Evolutionary conservation across 2,329 filamentous ascomycete genomes (phyloP).

Genomic region (Cryphonectria japonica): DNA sequence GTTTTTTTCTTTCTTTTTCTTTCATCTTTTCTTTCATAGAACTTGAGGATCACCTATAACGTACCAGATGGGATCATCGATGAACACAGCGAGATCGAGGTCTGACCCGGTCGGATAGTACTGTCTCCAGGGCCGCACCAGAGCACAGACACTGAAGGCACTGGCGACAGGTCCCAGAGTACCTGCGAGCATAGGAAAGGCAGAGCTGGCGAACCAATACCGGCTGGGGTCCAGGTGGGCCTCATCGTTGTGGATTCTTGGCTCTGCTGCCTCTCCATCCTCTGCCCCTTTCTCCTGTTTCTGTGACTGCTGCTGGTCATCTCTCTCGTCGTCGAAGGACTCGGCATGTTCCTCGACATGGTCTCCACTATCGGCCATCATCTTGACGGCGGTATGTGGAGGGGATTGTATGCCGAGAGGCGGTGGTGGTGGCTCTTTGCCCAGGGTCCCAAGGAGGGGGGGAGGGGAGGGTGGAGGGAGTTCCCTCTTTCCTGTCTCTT

Average conservation of each 20-base stretch:
- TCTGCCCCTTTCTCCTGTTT: slow-evolving; percentile 37
- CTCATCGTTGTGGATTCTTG: slow-evolving; percentile 43
- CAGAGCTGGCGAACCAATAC: slow-evolving; percentile 68
- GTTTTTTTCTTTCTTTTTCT: no score
- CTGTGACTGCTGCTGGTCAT: neutral
- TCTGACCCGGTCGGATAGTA: slow-evolving; percentile 51
- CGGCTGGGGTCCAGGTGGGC: slow-evolving; percentile 54
- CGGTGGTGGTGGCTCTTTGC: neutral
- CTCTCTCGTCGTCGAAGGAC: slow-evolving; percentile 25
- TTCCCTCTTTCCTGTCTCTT: neutral
- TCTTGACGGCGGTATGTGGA: slow-evolving; percentile 28
- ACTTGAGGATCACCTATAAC: slow-evolving; percentile 3
- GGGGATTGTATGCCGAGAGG: neutral
- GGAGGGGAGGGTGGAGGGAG: no score
- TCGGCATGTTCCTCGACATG: slow-evolving; percentile 33
- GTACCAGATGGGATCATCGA: slow-evolving; percentile 73
- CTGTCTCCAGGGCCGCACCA: slow-evolving; percentile 80
- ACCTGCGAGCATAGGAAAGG: slow-evolving; percentile 79
- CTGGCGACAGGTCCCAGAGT: slow-evolving; percentile 86
- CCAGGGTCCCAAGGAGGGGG: no score
- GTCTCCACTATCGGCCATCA: slow-evolving; percentile 38
- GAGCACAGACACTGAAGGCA: slow-evolving; percentile 81
- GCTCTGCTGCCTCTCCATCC: slow-evolving; percentile 27
- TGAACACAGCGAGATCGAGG: slow-evolving; percentile 53
- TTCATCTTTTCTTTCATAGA: no score